Conservation (phyloP, 176 grass and related monocot genomes). For the Coix lacrymajobi region DNA sequence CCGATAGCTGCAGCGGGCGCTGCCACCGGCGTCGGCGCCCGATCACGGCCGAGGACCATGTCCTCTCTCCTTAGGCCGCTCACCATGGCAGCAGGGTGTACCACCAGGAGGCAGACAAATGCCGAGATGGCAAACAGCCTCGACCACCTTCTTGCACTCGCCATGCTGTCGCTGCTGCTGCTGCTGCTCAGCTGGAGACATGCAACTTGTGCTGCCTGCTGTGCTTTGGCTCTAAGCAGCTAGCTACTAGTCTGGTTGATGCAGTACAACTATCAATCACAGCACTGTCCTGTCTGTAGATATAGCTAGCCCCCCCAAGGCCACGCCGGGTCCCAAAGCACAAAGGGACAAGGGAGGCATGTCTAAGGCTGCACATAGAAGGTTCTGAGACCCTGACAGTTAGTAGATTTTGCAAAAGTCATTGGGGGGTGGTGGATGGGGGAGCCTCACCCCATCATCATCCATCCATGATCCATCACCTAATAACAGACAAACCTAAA, state of each 20-base stretch:
- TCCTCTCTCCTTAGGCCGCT: constrained; percentile 33
- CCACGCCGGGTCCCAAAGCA: constrained; percentile 42
- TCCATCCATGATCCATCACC: no score
- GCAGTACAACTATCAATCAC: constrained; percentile 41
- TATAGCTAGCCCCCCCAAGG: constrained; percentile 26
- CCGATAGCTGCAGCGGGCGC: background rate
- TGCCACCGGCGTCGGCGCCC: background rate
- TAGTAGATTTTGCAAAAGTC: constrained; percentile 46
- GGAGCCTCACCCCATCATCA: background rate
- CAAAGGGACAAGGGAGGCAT: constrained; percentile 40
- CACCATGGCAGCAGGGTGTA: background rate
- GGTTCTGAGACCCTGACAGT: constrained; percentile 45
- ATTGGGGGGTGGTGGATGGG: constrained; percentile 13
- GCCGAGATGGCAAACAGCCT: constrained; percentile 16
- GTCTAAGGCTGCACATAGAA: constrained; percentile 49
- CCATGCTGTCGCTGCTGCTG: constrained; percentile 18
- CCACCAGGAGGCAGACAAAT: constrained; percentile 31
- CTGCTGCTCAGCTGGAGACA: constrained; percentile 36
- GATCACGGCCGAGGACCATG: constrained; percentile 6
- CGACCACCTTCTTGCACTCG: background rate
- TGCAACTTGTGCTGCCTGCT: constrained; percentile 19
- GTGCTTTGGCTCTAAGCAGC: background rate
- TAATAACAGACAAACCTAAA: constrained; percentile 35
- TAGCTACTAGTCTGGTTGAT: background rate
- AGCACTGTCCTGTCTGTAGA: constrained; percentile 37